Evolutionary conservation across 2,329 filamentous ascomycete species (phyloP).

Genomic region (Epichloe bromicola): DNA sequence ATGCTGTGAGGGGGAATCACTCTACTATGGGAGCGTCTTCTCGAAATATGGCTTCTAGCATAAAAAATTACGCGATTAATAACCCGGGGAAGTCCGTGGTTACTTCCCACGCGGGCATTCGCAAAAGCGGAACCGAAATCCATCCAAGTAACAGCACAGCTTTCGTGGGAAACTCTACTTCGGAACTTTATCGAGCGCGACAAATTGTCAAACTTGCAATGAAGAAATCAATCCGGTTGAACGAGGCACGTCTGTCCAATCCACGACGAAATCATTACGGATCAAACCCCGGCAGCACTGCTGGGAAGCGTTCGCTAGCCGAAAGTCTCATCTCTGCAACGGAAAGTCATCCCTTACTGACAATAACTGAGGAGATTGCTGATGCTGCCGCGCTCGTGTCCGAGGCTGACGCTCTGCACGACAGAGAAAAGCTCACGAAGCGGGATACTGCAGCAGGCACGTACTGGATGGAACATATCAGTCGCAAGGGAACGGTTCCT

Average conservation of each 20-base stretch:
- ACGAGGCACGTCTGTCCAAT: not conserved
- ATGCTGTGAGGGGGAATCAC: too few species aligned
- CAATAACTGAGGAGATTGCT: not conserved
- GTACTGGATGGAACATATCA: not conserved
- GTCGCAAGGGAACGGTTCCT: constrained; percentile 2
- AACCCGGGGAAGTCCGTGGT: too few species aligned
- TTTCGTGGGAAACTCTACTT: too few species aligned
- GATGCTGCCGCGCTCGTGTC: not conserved
- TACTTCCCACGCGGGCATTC: too few species aligned
- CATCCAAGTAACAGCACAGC: too few species aligned
- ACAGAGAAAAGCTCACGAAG: not conserved
- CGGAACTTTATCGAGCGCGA: not conserved
- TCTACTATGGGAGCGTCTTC: too few species aligned
- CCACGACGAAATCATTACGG: not conserved
- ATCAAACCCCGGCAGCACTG: not conserved
- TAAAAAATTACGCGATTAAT: too few species aligned
- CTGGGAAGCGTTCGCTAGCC: not conserved
- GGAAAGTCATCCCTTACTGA: not conserved
- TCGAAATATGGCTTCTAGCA: too few species aligned
- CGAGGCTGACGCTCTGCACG: not conserved
- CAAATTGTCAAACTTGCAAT: not conserved
- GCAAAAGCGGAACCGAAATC: too few species aligned
- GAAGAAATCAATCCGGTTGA: not conserved
- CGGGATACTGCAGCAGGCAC: not conserved
- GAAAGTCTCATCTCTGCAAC: too few species aligned